Base-by-base conservation (phyloP, 345 rosid species). In the Linum usitatissimum region DNA sequence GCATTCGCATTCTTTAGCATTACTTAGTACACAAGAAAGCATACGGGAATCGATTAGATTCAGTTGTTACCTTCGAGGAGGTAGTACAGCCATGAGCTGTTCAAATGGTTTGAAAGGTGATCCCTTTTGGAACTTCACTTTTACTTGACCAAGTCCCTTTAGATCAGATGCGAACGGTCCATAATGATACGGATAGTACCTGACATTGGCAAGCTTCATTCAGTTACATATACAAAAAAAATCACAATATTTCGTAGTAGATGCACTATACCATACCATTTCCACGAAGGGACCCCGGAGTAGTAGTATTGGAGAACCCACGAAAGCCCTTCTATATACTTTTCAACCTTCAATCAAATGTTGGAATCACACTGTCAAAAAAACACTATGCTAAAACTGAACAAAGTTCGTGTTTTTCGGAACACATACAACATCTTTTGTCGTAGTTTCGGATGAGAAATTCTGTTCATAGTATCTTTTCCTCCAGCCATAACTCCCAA, bases 241-340 rank as follows among this genome's bases (percentile, higher is more conserved):
- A n/a, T 1, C 14, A n/a, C 51, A 49, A 2, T n/a, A n/a, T n/a
- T n/a, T n/a, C n/a, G n/a, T n/a, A n/a, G n/a, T n/a, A n/a, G n/a
- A n/a, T n/a, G n/a, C n/a, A n/a, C n/a, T 19, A 2, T 12, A 36
- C 19, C 49, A 13, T 61, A 71, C 75, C 79, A 75, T 5, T 63
- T 18, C 79, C 75, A 75, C 0, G 78, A 71, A 49, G 64, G 67
- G 1, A 75, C 73, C 51, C 58, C 75, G 0, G 64, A 53, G 14
- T 21, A 74, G 36, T 74, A 69, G 62, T 74, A 74, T 8, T 18
- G 57, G 5, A 74, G 62, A n/a, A 69, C 68, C 77, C 74, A 74
- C 51, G 58, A 5, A 10, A 74, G 61, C 13, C 77, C 77, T 64
- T 69, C 74, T 0, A 65, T 63, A 45, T 74, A 69, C 64, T 66